Percentiles rank a stretch among this genome's conserved stretches.
Evolutionary conservation across 1,139 yeast species (phyloP).

Genomic region (Magnusiomyces paraingens): DNA sequence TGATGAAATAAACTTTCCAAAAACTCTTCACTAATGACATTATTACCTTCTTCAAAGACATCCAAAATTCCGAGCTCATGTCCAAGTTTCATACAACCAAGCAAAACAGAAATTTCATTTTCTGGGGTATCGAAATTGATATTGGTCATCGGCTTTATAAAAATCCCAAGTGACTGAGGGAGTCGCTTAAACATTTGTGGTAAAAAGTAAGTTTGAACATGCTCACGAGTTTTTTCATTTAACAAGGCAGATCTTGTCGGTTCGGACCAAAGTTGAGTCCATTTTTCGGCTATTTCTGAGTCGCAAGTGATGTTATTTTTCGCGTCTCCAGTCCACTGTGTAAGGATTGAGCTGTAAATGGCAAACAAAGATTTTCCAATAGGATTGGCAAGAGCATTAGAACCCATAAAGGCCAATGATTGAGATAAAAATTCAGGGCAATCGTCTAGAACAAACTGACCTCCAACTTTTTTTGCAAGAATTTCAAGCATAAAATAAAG

Average conservation of each 20-base stretch:
- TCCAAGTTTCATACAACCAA: slow-evolving; percentile 59
- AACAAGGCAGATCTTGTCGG: slow-evolving; percentile 37
- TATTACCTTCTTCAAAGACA: slow-evolving; percentile 40
- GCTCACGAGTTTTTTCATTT: slow-evolving; percentile 36
- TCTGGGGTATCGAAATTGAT: slow-evolving; percentile 19
- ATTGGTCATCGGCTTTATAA: slow-evolving; percentile 31
- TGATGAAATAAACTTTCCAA: slow-evolving; percentile 42
- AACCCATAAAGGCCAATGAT: slow-evolving; percentile 46
- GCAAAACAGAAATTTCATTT: slow-evolving; percentile 38
- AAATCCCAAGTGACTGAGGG: slow-evolving; percentile 38
- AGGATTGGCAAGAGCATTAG: slow-evolving; percentile 60
- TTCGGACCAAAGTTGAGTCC: slow-evolving; percentile 52
- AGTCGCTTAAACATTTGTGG: slow-evolving; percentile 55
- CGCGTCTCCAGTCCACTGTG: slow-evolving; percentile 33
- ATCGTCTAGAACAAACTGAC: slow-evolving; percentile 36
- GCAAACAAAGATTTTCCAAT: slow-evolving; percentile 56
- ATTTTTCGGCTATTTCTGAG: slow-evolving; percentile 30
- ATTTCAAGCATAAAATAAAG: slow-evolving; percentile 54
- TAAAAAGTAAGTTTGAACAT: slow-evolving; percentile 53
- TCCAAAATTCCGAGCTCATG: slow-evolving; percentile 53
- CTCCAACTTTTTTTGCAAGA: slow-evolving; percentile 44
- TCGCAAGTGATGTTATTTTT: slow-evolving; percentile 17
- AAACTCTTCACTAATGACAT: slow-evolving; percentile 35
- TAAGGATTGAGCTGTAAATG: slow-evolving; percentile 29
- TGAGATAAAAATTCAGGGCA: slow-evolving; percentile 43